Evolutionary conservation across 2,329 filamentous ascomycete species (phyloP), one percentile per base, ranked within the genome.

Genomic region (Rhynchosporium agropyri): DNA sequence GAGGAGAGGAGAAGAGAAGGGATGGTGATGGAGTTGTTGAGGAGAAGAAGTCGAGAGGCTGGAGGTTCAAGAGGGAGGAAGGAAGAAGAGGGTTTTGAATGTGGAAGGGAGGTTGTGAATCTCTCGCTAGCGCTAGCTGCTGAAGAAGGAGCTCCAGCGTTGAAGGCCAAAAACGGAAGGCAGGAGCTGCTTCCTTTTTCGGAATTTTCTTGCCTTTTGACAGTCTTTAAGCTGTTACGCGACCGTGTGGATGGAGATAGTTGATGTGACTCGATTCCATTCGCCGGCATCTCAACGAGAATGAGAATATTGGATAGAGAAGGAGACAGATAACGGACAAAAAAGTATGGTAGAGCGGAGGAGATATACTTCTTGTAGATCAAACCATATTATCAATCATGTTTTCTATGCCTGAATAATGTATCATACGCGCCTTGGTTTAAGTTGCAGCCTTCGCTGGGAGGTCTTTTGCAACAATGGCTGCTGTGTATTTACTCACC

Each of bases 111-210:
- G 36, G 29, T 38, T 15, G 50, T n/a, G 50, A 40, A 42, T 31
- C 36, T 31, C n/a, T 54, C 36, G 36, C 51, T 54, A 54, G 51
- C 36, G 36, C 12, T 36, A 12, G 51, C 51, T 20, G 38, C 36
- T 12, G 31, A 28, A 38, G 33, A 7, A 54, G 51, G 20, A 28
- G 51, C 9, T 20, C 33, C 51, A 42, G 6, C 28, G 51, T n/a
- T 9, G 15, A 33, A 42, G 3, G 4, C 36, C 36, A 7, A 10
- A 26, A 54, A 26, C 12, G 51, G 51, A 54, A 42, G 28, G 51
- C 3, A 36, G 33, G 10, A 20, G 20, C 20, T 20, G 20, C 26
- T 26, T 20, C 51, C 51, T 15, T 28, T 28, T 42, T 10, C 10
- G 36, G 51, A 12, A 1, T 15, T 13, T 4, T 13, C 20, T 40